Evolutionary conservation across 257 asterid species (phyloP).

Genomic region (Anisodus acutangulus): DNA sequence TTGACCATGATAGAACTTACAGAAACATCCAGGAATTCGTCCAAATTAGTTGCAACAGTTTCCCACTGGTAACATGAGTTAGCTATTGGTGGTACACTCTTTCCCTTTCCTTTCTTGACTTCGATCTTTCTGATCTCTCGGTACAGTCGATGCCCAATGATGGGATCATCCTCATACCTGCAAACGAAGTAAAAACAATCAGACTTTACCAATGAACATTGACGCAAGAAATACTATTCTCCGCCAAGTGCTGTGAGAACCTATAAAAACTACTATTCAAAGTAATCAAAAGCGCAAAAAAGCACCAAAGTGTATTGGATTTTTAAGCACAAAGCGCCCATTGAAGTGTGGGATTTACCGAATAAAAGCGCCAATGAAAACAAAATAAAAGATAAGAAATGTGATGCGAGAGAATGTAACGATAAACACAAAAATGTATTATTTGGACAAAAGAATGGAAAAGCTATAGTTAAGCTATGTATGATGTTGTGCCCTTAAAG

Average conservation of each 20-base stretch:
- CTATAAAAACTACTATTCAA: neutral
- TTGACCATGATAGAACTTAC: conserved; percentile 57
- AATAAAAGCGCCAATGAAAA: neutral
- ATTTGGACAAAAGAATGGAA: neutral
- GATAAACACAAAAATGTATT: conserved; percentile 7
- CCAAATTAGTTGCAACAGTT: conserved; percentile 89
- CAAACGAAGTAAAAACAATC: neutral
- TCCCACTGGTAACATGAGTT: conserved; percentile 92
- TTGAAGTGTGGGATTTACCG: neutral
- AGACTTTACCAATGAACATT: neutral
- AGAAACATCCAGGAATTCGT: conserved; percentile 83
- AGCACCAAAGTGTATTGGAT: neutral
- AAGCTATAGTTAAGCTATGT: neutral
- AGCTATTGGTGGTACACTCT: conserved; percentile 68
- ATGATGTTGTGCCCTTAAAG: neutral
- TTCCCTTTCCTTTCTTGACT: conserved; percentile 91
- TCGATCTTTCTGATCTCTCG: conserved; percentile 87
- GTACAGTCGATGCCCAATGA: conserved; percentile 86
- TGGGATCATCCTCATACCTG: conserved; percentile 95
- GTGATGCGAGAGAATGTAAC: neutral
- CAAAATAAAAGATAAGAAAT: neutral
- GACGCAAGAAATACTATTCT: neutral
- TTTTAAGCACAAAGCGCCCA: neutral
- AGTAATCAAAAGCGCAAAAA: neutral
- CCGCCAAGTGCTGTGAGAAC: neutral